Percentiles rank a stretch among this genome's conserved stretches.
Conservation (phyloP, 768 basidiomycete genomes). For the Xerocomellus amylosporus region DNA sequence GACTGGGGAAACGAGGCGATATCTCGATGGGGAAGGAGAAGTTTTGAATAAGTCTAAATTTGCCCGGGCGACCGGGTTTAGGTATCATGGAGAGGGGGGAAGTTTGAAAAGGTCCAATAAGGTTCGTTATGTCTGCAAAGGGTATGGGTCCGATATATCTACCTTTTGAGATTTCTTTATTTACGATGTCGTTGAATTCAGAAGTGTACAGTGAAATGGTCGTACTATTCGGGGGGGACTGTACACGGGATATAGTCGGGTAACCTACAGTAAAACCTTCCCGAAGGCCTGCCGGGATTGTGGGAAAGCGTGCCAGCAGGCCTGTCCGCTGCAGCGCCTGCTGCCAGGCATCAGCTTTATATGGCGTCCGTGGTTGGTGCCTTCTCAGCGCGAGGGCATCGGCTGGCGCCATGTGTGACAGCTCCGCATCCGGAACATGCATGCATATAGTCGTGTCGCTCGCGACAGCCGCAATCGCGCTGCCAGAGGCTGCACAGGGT, state of each 20-base stretch:
- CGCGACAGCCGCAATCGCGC: too few species aligned
- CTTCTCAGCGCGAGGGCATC: background rate
- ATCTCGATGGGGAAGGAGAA: background rate
- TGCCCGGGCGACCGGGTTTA: background rate
- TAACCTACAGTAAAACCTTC: background rate
- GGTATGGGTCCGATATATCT: too few species aligned
- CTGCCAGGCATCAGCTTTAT: background rate
- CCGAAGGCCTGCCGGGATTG: too few species aligned
- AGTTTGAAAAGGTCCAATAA: too few species aligned
- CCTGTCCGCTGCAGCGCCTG: too few species aligned
- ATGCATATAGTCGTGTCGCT: background rate
- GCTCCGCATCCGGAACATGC: background rate
- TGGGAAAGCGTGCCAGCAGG: too few species aligned
- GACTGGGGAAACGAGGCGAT: background rate
- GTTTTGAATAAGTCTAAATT: background rate
- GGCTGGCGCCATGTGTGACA: background rate
- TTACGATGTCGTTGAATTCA: background rate
- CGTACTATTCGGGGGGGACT: background rate
- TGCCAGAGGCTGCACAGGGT: too few species aligned
- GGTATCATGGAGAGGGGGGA: background rate
- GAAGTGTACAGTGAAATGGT: too few species aligned
- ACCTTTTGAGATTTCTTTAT: background rate
- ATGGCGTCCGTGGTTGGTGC: background rate
- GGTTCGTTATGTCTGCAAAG: too few species aligned
- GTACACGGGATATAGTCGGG: background rate